Evolutionary conservation across 495 filamentous ascomycete genomes (phyloP).

Genomic region (Clavariopsis aquatica): DNA sequence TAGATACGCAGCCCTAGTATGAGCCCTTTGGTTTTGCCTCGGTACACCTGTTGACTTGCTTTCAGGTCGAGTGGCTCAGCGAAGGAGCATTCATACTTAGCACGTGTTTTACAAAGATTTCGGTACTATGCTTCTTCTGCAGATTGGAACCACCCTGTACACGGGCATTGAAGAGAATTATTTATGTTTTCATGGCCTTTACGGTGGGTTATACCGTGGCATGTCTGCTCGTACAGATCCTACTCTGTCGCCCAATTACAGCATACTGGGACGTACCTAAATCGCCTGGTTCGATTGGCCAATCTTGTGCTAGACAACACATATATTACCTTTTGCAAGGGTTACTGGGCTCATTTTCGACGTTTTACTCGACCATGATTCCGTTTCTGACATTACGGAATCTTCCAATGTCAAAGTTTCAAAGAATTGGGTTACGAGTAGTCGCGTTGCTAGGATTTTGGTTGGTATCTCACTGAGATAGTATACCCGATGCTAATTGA

Average conservation of each 20-base stretch:
- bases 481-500: not conserved
- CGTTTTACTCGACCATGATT: slow-evolving; percentile 38
- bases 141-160: slow-evolving; percentile 36
- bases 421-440: slow-evolving; percentile 35
- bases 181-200: slow-evolving; percentile 36
- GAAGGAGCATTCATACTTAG: slow-evolving; percentile 38
- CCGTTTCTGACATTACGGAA: slow-evolving; percentile 37
- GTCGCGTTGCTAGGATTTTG: slow-evolving; percentile 32
- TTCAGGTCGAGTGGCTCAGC: slow-evolving; percentile 37
- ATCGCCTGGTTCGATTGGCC: slow-evolving; percentile 2
- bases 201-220: slow-evolving; percentile 26
- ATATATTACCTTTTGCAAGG: slow-evolving; percentile 37
- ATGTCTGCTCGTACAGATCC: slow-evolving; percentile 13
- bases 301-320: slow-evolving; percentile 35
- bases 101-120: slow-evolving; percentile 39
- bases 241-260: slow-evolving; percentile 37
- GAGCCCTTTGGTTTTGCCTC: not conserved
- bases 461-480: slow-evolving; percentile 2
- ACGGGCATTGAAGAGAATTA: slow-evolving; percentile 20
- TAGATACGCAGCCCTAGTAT: slow-evolving; percentile 29
- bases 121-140: slow-evolving; percentile 40
- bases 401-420: slow-evolving; percentile 31
- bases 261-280: slow-evolving; percentile 41
- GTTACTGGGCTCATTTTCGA: slow-evolving; percentile 26
- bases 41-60: slow-evolving; percentile 10